Evolutionary conservation across 2,329 filamentous ascomycete genomes (phyloP), one percentile per base, ranked within the genome.

Genomic region (Ophiostoma perfectum): DNA sequence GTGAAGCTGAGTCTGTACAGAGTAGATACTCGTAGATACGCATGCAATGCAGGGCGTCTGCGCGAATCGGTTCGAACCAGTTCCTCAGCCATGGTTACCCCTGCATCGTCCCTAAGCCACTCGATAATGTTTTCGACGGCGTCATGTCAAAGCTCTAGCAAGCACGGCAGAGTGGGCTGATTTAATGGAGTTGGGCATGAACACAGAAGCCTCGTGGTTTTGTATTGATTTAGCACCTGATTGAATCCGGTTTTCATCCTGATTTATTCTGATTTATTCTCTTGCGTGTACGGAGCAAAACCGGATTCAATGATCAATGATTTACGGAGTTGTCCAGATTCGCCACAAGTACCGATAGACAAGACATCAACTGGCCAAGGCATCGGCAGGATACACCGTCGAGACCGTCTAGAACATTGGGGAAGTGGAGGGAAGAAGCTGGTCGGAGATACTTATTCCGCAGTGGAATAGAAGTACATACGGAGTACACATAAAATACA

Each of bases 121-220:
- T 39, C n/a, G 45, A 12, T 18, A 27, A 55, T 55, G 27, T 55
- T 36, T 27, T 27, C 49, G 49, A 27, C 55, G 55, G 55, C 55
- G 55, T 60, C 55, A 60, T 60, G 55, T 60, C 55, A 60, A 60
- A 60, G 55, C 55, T 60, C 11, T 55, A 52, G n/a, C 47, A 52
- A 18, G 47, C 42, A 44, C 8, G 42, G 5, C 27, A 58, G 55
- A 60, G 55, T 60, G 55, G 55, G 27, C 55, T 60, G 55, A 60
- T 60, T 44, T 60, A 38, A 18, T 55, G n/a, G 49, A 36, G 27
- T 27, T 27, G 49, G 49, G 49, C 49, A 27, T 55, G 49, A 27
- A 55, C 49, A 27, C 42, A 9, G 27, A 27, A 27, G 27, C 27
- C 49, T 55, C 18, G 18, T 44, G 42, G 6, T 14, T 45, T 12